Evolutionary conservation across 2,329 filamentous ascomycete genomes (phyloP).

Genomic region (Aspergillus calidoustus): DNA sequence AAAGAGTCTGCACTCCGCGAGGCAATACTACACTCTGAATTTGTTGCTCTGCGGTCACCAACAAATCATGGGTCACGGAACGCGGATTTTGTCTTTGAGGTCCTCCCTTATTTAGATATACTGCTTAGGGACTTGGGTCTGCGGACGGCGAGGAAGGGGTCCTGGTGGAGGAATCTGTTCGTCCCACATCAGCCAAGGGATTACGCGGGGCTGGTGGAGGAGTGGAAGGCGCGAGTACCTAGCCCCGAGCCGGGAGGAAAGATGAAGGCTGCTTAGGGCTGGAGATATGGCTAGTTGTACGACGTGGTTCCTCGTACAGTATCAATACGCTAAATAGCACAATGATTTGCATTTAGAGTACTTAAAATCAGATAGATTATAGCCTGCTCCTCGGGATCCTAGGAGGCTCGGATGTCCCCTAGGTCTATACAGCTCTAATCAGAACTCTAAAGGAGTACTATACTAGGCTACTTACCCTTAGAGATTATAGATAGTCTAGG

Average conservation of each 20-base stretch:
- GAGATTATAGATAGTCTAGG: too few species aligned
- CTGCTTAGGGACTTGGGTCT: not conserved
- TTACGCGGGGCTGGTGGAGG: constrained; percentile 1
- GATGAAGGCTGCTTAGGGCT: not conserved
- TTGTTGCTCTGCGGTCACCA: not conserved
- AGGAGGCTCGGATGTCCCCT: too few species aligned
- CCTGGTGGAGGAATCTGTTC: not conserved
- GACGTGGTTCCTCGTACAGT: too few species aligned
- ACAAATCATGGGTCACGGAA: not conserved
- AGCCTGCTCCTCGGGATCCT: too few species aligned
- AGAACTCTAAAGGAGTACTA: too few species aligned
- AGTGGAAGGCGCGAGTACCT: not conserved
- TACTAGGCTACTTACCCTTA: too few species aligned
- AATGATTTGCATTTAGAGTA: too few species aligned
- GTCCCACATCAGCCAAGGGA: not conserved
- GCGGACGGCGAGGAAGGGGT: not conserved
- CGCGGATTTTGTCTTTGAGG: not conserved
- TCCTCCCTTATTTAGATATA: not conserved
- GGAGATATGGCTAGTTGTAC: too few species aligned
- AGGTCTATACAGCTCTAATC: too few species aligned
- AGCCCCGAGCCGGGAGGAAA: not conserved
- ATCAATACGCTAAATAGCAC: too few species aligned
- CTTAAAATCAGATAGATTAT: too few species aligned
- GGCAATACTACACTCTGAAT: not conserved
- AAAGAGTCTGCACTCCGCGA: not conserved